phyloP scores from a whole-genome alignment of 208 protist species.

The Strigomonas culicis region DNA sequence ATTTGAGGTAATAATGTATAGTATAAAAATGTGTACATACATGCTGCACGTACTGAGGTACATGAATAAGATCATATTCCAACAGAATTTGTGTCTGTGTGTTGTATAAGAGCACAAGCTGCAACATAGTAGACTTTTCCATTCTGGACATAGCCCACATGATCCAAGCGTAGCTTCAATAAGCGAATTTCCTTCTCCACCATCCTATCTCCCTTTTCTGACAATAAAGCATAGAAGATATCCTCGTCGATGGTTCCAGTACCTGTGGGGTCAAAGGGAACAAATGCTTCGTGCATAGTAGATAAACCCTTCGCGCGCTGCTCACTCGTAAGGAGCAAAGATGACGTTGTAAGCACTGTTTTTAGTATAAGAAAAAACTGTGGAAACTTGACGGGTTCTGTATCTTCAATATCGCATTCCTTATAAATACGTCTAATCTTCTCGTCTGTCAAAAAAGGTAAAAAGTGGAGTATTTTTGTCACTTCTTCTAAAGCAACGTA shows the following conservation, averaged over 20 bases:
- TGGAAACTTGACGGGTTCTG: slow-evolving; percentile 43
- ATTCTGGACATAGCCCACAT: slow-evolving; percentile 35
- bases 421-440: slow-evolving; percentile 29
- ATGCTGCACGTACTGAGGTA: too few species aligned
- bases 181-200: slow-evolving; percentile 33
- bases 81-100: slow-evolving; percentile 11
- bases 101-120: slow-evolving; percentile 12
- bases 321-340: slow-evolving; percentile 1
- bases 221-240: slow-evolving; percentile 47
- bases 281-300: slow-evolving; percentile 30
- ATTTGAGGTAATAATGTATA: slow-evolving; percentile 14
- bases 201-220: slow-evolving; percentile 40
- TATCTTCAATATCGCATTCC: slow-evolving; percentile 27
- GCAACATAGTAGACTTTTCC: slow-evolving; percentile 27
- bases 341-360: slow-evolving; percentile 19
- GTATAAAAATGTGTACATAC: slow-evolving; percentile 13
- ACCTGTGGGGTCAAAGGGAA: slow-evolving; percentile 37
- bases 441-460: slow-evolving; percentile 22
- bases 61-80: too few species aligned
- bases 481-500: slow-evolving; percentile 27
- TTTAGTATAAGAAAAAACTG: slow-evolving; percentile 52
- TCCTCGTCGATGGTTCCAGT: slow-evolving; percentile 47
- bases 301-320: slow-evolving; percentile 12
- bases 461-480: slow-evolving; percentile 24
- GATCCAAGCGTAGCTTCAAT: slow-evolving; percentile 31